Conservation (phyloP, 805 yeast genomes). For the Lipomyces lipofer region DNA sequence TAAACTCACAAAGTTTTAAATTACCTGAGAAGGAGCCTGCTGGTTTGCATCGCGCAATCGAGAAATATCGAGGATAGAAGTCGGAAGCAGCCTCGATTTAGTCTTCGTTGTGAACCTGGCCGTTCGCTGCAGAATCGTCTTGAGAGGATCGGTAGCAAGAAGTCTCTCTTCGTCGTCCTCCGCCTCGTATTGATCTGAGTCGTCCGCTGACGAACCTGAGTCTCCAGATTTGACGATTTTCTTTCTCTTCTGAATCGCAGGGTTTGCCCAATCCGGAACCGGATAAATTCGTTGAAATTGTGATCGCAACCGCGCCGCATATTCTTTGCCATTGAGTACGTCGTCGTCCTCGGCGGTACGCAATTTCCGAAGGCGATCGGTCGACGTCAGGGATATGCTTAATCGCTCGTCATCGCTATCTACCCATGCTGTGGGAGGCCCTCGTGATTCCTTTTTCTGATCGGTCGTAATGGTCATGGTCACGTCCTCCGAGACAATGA, state of each 20-base stretch:
- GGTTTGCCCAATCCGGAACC: constrained; percentile 78
- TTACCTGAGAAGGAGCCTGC: constrained; percentile 60
- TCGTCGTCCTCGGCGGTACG: constrained; percentile 60
- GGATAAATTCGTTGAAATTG: constrained; percentile 77
- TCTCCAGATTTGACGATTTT: constrained; percentile 18
- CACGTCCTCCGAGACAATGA: constrained; percentile 36
- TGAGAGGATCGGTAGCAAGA: constrained; percentile 38
- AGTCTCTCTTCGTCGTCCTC: constrained; percentile 37
- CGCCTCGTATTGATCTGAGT: constrained; percentile 37
- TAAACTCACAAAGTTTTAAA: too few species aligned
- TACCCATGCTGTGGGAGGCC: constrained; percentile 60
- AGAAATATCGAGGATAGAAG: constrained; percentile 69
- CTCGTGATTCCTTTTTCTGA: constrained; percentile 36
- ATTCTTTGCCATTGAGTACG: constrained; percentile 57
- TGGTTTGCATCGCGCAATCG: constrained; percentile 85
- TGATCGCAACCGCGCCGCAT: constrained; percentile 62
- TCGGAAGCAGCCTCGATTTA: constrained; percentile 60
- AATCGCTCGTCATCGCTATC: constrained; percentile 89
- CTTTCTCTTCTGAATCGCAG: constrained; percentile 34
- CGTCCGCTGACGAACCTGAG: constrained; percentile 34
- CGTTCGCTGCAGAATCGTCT: constrained; percentile 36
- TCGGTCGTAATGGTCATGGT: constrained; percentile 26
- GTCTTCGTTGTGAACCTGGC: constrained; percentile 35
- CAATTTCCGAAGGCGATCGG: constrained; percentile 69
- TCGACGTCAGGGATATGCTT: constrained; percentile 56